Percentiles rank a stretch among this genome's conserved stretches.
Evolutionary conservation across 83 land plant genomes (phyloP).

Genomic region (Thuja plicata): DNA sequence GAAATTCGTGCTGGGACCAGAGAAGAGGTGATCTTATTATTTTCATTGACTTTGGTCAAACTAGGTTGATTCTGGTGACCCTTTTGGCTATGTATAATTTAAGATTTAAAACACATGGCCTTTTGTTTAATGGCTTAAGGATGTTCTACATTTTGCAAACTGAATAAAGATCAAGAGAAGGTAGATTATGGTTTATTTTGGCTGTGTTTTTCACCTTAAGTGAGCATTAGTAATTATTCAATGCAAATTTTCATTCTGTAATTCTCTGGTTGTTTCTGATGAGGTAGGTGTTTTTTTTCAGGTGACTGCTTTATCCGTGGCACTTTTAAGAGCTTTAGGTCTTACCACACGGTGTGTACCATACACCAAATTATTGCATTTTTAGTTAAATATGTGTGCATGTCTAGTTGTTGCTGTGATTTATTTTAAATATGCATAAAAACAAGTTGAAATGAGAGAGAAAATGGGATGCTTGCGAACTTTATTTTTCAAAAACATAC

Average conservation of each 20-base stretch:
- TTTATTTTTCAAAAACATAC: background rate
- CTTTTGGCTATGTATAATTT: conserved; percentile 1
- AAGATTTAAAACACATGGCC: background rate
- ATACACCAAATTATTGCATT: background rate
- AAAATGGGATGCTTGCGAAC: background rate
- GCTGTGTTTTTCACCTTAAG: background rate
- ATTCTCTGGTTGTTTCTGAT: background rate
- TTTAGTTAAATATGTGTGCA: background rate
- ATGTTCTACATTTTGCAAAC: background rate
- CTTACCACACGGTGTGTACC: conserved; percentile 61
- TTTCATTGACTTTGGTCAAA: background rate
- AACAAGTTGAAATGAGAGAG: background rate
- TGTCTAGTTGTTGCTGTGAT: background rate
- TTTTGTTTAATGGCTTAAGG: background rate
- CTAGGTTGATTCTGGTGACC: background rate
- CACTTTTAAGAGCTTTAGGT: conserved; percentile 86
- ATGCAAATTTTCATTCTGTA: background rate
- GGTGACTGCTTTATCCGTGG: conserved; percentile 93
- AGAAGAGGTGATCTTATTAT: conserved; percentile 65
- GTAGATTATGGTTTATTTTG: background rate
- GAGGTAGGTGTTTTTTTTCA: conserved; percentile 23
- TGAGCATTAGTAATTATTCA: background rate
- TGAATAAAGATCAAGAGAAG: background rate
- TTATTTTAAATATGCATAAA: background rate
- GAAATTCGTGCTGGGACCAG: conserved; percentile 71